Percentiles rank a stretch among this genome's conserved stretches.
Evolutionary conservation across 2,329 filamentous ascomycete species (phyloP).

Genomic region (Hirsutella minnesotensis): DNA sequence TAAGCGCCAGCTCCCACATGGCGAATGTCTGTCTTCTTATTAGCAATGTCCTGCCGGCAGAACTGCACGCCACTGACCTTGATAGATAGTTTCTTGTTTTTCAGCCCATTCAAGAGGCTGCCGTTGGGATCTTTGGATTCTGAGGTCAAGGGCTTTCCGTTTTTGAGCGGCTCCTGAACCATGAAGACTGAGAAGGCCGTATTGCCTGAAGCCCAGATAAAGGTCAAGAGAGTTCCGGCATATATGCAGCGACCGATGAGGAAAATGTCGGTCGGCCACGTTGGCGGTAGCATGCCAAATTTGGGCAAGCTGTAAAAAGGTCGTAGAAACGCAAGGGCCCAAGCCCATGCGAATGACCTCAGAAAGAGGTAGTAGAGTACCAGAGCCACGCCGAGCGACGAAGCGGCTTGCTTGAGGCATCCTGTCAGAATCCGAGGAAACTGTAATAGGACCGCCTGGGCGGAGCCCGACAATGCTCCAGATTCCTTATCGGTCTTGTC

Average conservation of each 20-base stretch:
- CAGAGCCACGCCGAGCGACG: conserved; percentile 32
- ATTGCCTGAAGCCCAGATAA: conserved; percentile 70
- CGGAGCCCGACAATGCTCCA: conserved; percentile 14
- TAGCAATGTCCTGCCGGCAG: conserved; percentile 2
- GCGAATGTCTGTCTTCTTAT: conserved; percentile 54
- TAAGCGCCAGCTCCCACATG: conserved; percentile 80
- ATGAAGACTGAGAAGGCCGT: conserved; percentile 71
- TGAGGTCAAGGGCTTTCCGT: conserved; percentile 68
- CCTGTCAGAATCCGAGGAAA: conserved; percentile 27
- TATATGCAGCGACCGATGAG: conserved; percentile 43
- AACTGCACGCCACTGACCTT: conserved; percentile 35
- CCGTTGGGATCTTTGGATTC: conserved; percentile 88
- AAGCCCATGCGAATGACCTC: conserved; percentile 53
- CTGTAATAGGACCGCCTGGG: conserved; percentile 23
- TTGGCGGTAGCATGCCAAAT: conserved; percentile 49
- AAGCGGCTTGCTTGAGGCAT: conserved; percentile 26
- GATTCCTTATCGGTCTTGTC: conserved; percentile 10
- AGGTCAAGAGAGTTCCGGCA: conserved; percentile 54
- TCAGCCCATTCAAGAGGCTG: conserved; percentile 73
- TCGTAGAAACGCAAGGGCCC: conserved; percentile 58
- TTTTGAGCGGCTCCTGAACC: conserved; percentile 70
- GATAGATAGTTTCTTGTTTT: conserved; percentile 67
- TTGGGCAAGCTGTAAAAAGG: conserved; percentile 66
- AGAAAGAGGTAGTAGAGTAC: conserved; percentile 52
- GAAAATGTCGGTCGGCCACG: conserved; percentile 44